These are phyloP conservation scores for Chlorella sp. DNA, from an alignment of 139 green algal genomes.

Conservation along the genomic window DNA sequence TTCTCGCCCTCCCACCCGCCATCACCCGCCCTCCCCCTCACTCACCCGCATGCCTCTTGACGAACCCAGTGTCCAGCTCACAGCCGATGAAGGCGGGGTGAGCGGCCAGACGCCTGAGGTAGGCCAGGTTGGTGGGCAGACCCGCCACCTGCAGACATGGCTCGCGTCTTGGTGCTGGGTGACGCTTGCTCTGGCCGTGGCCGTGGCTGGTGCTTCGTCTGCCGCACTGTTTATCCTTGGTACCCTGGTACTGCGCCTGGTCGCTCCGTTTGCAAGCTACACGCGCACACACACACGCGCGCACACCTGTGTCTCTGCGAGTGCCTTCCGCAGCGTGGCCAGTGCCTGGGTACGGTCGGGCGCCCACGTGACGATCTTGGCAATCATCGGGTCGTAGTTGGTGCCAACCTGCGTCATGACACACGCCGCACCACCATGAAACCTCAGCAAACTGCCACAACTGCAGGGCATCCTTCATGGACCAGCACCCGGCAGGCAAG, in stretches of 20 bases:
- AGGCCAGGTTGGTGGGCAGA: constrained; percentile 70
- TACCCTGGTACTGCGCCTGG: too few relatives aligned
- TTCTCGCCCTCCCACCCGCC: too few relatives aligned
- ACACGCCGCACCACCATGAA: too few relatives aligned
- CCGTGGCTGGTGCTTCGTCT: too few relatives aligned
- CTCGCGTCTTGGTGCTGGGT: neutral
- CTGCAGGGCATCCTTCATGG: neutral
- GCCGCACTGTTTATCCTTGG: too few relatives aligned
- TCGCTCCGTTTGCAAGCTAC: neutral
- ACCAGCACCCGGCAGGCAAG: too few relatives aligned
- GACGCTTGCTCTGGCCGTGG: too few relatives aligned
- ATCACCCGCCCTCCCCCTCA: neutral
- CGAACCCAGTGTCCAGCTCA: neutral
- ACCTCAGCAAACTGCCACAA: neutral
- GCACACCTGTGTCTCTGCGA: constrained; percentile 42
- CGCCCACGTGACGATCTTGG: constrained; percentile 67
- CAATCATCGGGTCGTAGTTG: constrained; percentile 90
- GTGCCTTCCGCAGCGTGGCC: constrained; percentile 24
- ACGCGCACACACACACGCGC: too few relatives aligned
- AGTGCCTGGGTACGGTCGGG: constrained; percentile 17
- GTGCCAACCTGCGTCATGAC: constrained; percentile 33
- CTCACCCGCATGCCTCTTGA: neutral
- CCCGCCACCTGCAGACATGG: constrained; percentile 47
- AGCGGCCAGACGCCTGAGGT: constrained; percentile 51
- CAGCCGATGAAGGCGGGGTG: constrained; percentile 49